A percentile compares a stretch with the other conserved stretches of the same genome.
Evolutionary conservation across 176 grass and related monocot species (phyloP).

Genomic region (Luzula sylvatica): DNA sequence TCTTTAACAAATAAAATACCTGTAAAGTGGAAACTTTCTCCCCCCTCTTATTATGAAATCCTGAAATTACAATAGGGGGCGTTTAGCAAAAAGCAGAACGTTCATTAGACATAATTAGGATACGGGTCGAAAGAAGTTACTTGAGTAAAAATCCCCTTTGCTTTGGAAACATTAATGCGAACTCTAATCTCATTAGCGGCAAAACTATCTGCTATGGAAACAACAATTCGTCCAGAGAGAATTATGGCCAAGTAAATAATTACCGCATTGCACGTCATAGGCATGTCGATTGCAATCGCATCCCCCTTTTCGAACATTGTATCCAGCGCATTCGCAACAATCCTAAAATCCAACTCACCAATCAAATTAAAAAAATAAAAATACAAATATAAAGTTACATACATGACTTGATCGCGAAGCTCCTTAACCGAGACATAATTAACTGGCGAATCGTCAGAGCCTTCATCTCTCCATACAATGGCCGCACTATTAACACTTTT

Average conservation of each 20-base stretch:
- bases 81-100: constrained; percentile 10
- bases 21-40: constrained; percentile 87
- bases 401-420: constrained; percentile 66
- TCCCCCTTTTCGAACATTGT: constrained; percentile 70
- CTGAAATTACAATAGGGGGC: constrained; percentile 31
- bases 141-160: constrained; percentile 89
- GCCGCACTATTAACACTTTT: constrained; percentile 65
- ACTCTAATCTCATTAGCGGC: constrained; percentile 57
- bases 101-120: no score
- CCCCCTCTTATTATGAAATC: constrained; percentile 87
- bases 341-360: constrained; percentile 31
- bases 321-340: constrained; percentile 67
- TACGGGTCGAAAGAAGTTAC: constrained; percentile 17
- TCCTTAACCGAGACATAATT: constrained; percentile 70
- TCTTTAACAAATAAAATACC: constrained; percentile 24
- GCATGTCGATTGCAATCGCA: constrained; percentile 87
- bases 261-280: constrained; percentile 90
- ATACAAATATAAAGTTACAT: constrained; percentile 18
- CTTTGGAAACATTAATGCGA: constrained; percentile 60
- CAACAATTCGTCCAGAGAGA: constrained; percentile 78
- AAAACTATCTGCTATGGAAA: constrained; percentile 96
- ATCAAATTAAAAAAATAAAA: neutral
- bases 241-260: constrained; percentile 82
- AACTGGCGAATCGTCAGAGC: constrained; percentile 55
- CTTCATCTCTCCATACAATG: constrained; percentile 85